Conservation (phyloP, 805 yeast genomes). For the Lachancea sp. region DNA sequence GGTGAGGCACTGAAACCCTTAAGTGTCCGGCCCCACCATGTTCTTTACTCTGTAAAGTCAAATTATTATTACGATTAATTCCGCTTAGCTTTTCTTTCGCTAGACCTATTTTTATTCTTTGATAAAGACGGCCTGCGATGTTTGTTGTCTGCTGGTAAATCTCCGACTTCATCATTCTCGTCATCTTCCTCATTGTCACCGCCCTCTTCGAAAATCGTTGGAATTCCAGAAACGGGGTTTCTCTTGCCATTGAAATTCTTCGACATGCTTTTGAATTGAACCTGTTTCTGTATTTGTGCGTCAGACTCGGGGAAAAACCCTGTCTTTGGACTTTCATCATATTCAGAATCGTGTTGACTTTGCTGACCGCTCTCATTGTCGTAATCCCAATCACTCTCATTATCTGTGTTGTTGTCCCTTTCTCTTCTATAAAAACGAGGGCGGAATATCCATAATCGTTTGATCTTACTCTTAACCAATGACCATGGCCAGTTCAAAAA, state of each 20-base stretch:
- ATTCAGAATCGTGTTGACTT: background rate
- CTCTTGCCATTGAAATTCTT: constrained; percentile 12
- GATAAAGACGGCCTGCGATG: constrained; percentile 2
- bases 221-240: constrained; percentile 23
- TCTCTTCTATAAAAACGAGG: constrained; percentile 27
- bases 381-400: constrained; percentile 21
- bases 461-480: constrained; percentile 18
- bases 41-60: background rate
- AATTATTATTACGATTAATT: constrained; percentile 1
- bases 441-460: constrained; percentile 27
- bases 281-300: constrained; percentile 14
- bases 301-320: constrained; percentile 2
- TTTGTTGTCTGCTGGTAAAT: background rate
- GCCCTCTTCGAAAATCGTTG: constrained; percentile 28
- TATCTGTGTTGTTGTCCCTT: constrained; percentile 24
- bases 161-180: constrained; percentile 9
- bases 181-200: constrained; percentile 14
- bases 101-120: background rate
- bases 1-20: constrained; percentile 19
- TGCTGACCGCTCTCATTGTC: constrained; percentile 8
- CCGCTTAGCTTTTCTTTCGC: constrained; percentile 1
- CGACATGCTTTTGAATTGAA: constrained; percentile 27
- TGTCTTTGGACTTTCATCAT: constrained; percentile 1
- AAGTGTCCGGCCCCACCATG: background rate
- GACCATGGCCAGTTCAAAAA: constrained; percentile 41